Evolutionary conservation across 441 rosid genomes (phyloP).

Genomic region (Capsella rubella): DNA sequence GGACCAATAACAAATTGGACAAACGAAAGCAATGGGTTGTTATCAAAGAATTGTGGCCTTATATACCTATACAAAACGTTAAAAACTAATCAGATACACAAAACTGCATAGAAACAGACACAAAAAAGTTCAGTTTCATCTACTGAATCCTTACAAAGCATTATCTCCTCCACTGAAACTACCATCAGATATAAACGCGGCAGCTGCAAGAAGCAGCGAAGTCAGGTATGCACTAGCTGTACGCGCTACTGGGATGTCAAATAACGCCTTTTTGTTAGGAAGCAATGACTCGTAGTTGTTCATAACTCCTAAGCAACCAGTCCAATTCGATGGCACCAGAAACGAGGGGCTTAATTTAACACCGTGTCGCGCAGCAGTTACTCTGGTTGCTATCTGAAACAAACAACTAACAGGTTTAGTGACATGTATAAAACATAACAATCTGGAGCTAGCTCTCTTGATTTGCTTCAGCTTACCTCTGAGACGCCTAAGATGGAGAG

Average conservation of each 20-base stretch:
- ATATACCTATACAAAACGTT: slow-evolving; percentile 61
- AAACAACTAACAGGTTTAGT: not conserved
- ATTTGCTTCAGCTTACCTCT: slow-evolving; percentile 56
- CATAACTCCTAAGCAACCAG: slow-evolving; percentile 94
- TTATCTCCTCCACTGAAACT: slow-evolving; percentile 92
- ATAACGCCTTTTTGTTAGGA: slow-evolving; percentile 83
- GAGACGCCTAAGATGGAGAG: slow-evolving; percentile 85
- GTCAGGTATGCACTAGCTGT: slow-evolving; percentile 88
- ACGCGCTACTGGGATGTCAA: slow-evolving; percentile 85
- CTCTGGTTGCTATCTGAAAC: slow-evolving; percentile 80
- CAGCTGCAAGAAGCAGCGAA: slow-evolving; percentile 67
- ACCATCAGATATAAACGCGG: slow-evolving; percentile 84
- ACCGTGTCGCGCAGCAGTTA: slow-evolving; percentile 72
- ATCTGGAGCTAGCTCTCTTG: not conserved
- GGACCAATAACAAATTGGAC: slow-evolving; percentile 87
- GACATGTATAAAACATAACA: not conserved
- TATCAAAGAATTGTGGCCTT: slow-evolving; percentile 88
- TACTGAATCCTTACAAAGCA: slow-evolving; percentile 69
- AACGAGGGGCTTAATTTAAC: slow-evolving; percentile 87
- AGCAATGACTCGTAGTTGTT: slow-evolving; percentile 88
- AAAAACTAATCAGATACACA: slow-evolving; percentile 12
- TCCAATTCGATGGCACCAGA: slow-evolving; percentile 93
- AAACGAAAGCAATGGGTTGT: slow-evolving; percentile 85
- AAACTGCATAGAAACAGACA: not conserved
- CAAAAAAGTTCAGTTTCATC: not conserved